Percentiles rank a stretch among this genome's conserved stretches.
Conservation (phyloP, 2,329 filamentous ascomycete genomes). For the Tolypocladium pustulatum region DNA sequence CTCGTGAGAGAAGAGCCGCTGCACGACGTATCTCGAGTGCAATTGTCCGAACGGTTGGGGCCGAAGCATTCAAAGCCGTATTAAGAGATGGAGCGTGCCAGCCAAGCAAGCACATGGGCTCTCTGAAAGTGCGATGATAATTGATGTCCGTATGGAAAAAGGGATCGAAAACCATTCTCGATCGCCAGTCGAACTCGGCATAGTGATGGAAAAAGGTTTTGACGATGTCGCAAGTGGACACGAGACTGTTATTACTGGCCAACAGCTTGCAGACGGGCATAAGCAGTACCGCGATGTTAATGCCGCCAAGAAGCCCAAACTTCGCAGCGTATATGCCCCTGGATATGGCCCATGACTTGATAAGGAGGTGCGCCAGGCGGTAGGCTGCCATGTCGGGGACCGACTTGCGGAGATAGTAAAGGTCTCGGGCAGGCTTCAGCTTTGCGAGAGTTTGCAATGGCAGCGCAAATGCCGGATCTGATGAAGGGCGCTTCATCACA, state of each 20-base stretch:
- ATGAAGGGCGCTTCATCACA: slow-evolving; percentile 33
- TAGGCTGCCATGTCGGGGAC: slow-evolving; percentile 50
- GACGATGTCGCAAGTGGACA: slow-evolving; percentile 41
- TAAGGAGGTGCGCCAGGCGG: slow-evolving; percentile 44
- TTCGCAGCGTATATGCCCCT: slow-evolving; percentile 54
- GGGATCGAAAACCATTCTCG: slow-evolving; percentile 45
- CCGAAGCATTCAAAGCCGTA: slow-evolving; percentile 42
- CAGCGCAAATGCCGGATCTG: slow-evolving; percentile 44
- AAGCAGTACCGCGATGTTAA: slow-evolving; percentile 54
- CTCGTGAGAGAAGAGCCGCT: slow-evolving; percentile 23
- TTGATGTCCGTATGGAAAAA: slow-evolving; percentile 42
- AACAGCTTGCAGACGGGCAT: slow-evolving; percentile 48
- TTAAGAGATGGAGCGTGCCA: slow-evolving; percentile 53
- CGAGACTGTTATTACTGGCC: slow-evolving; percentile 18
- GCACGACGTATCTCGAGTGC: slow-evolving; percentile 40
- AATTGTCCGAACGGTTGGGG: slow-evolving; percentile 40
- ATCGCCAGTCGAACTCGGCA: slow-evolving; percentile 47
- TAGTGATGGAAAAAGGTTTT: slow-evolving; percentile 55
- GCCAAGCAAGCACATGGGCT: slow-evolving; percentile 53
- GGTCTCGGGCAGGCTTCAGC: slow-evolving; percentile 53
- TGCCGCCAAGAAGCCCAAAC: slow-evolving; percentile 55
- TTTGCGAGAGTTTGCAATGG: slow-evolving; percentile 46
- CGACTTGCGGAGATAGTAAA: slow-evolving; percentile 48
- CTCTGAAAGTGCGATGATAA: slow-evolving; percentile 45
- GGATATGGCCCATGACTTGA: slow-evolving; percentile 51